Conservation (phyloP, 495 filamentous ascomycete species). For the Aspergillus indologenus region DNA sequence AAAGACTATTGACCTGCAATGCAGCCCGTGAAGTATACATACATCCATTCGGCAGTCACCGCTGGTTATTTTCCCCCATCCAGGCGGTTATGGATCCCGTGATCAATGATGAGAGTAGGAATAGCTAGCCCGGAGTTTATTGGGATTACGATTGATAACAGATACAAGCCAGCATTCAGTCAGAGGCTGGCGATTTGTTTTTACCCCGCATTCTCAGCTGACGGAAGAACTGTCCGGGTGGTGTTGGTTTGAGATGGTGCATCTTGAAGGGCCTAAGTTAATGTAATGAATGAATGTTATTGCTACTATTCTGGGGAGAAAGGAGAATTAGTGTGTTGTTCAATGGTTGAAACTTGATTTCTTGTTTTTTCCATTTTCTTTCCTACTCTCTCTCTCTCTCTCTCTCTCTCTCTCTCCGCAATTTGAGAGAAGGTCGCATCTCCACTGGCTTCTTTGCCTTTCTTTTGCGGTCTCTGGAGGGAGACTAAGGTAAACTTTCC, state of each 20-base stretch:
- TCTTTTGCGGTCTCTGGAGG: no score
- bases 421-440: background rate
- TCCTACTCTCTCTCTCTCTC: background rate
- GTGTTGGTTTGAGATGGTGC: background rate
- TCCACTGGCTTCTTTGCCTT: no score
- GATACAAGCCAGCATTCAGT: background rate
- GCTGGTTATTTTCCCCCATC: background rate
- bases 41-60: background rate
- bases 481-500: background rate
- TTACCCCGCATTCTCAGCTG: background rate
- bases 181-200: background rate
- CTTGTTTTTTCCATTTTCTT: background rate
- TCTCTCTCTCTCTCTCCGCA: background rate
- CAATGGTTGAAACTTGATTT: background rate
- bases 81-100: no score
- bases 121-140: constrained; percentile 16
- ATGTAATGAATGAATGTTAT: background rate
- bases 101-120: background rate
- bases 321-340: background rate
- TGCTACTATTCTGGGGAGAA: background rate
- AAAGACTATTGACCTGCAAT: no score
- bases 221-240: background rate
- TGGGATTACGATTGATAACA: constrained; percentile 22
- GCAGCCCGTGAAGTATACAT: no score
- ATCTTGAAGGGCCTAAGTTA: no score